Conservation (phyloP, 2,329 filamentous ascomycete genomes). For the Xylaria sp. region DNA sequence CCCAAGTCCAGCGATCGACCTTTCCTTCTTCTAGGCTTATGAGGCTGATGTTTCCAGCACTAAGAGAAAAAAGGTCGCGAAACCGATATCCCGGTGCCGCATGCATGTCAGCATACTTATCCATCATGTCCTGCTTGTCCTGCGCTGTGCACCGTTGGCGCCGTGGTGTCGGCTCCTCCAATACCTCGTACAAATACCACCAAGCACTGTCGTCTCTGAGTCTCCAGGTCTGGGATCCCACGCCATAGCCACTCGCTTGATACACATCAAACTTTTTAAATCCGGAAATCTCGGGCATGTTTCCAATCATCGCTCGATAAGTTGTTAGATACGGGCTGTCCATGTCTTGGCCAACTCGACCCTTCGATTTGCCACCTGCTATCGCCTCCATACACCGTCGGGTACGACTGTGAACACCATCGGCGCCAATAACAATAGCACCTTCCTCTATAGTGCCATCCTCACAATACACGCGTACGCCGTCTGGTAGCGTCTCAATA, state of each 20-base stretch:
- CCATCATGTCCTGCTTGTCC: conserved; percentile 46
- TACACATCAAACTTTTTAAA: conserved; percentile 23
- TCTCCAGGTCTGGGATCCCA: conserved; percentile 38
- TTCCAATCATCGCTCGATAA: conserved; percentile 38
- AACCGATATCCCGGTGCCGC: conserved; percentile 40
- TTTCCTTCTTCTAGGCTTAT: conserved; percentile 51
- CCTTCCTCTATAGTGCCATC: conserved; percentile 52
- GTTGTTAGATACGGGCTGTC: conserved; percentile 44
- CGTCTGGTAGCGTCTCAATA: conserved; percentile 41
- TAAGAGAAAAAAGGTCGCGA: conserved; percentile 44
- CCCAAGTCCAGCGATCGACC: conserved; percentile 47
- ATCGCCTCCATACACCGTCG: conserved; percentile 49
- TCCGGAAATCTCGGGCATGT: conserved; percentile 26
- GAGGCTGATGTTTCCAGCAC: conserved; percentile 38
- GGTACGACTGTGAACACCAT: conserved; percentile 32
- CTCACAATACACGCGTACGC: conserved; percentile 47
- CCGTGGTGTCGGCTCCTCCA: conserved; percentile 44
- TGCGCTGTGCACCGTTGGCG: conserved; percentile 45
- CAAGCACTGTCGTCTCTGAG: conserved; percentile 32
- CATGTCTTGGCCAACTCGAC: not conserved
- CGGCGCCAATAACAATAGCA: conserved; percentile 37
- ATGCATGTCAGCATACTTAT: conserved; percentile 45
- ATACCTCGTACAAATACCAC: conserved; percentile 46
- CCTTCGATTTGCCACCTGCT: conserved; percentile 25
- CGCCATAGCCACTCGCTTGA: conserved; percentile 31